Base-by-base conservation (phyloP, 352 stramenopile species). In the Phytophthora colocasiae region DNA sequence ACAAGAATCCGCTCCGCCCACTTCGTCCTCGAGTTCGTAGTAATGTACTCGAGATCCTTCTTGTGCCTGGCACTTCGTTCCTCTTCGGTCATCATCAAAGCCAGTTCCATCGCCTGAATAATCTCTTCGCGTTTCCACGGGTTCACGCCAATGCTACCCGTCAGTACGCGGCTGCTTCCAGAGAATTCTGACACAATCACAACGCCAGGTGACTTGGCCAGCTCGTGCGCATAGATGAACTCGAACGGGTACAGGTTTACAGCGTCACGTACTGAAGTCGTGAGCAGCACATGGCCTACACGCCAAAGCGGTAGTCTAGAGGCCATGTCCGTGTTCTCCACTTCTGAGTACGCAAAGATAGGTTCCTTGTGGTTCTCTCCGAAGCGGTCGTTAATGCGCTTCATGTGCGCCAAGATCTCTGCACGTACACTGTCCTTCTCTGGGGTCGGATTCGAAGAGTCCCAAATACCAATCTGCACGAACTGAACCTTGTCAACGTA, bases 111-210 rank as follows among this genome's bases (percentile, higher is more conserved):
- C 11, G 84, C 84, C 31, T 83, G 72, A 38, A 95, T 79, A 31
- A 98, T 92, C 46, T 97, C 92, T 17, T 94, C 79, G 11, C 92
- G 85, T 74, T 99, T 99, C 97, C 97, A 99, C 10, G 98, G 98
- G 75, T 99, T 99, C 22, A 99, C 92, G 49, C 96, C 94, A 46
- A 99, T 76, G 44, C 96, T 97, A 8, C 98, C 98, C 17, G 93
- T 92, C 67, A 99, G 88, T 12, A 99, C 96, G 32, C 98, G 86
- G 60, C 97, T 99, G 64, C 91, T 98, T 51, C 90, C 96, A 15
- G 96, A 98, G 65, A 99, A 99, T 73, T 99, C 97, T 31, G 96
- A 99, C 6, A 99, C 80, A 48, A 99, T 97, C 39, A 98, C 90
- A 29, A 98, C 74, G 26, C 96, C 97, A 26, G 93, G 80, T 29